Evolutionary conservation across 2,329 filamentous ascomycete genomes (phyloP), one percentile per base, ranked within the genome.

Genomic region (Sclerotinia sclerotiorum): DNA sequence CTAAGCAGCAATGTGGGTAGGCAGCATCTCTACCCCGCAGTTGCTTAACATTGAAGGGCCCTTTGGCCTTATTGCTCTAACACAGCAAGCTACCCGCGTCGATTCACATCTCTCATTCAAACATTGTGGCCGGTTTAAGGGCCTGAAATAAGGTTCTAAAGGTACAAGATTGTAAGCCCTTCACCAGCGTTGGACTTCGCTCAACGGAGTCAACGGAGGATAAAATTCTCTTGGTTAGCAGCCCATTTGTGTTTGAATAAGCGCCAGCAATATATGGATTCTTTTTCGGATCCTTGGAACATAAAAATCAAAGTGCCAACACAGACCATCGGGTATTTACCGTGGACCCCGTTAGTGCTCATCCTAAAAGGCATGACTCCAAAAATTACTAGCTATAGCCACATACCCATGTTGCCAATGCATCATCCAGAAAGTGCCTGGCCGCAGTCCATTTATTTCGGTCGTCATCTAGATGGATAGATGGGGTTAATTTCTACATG

Each of bases 191-290:
- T 42, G 19, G 19, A 15, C 5, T 35, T 56, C 29, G 5, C 29
- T 56, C 8, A 15, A 35, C 29, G n/a, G 5, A 35, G 19, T 56
- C 8, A 7, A 35, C 29, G 35, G 19, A 35, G 10, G 32, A 35
- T 55, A 56, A 29, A 56, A 56, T 35, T 32, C 35, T 29, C 29
- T 32, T 56, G 32, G 29, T 35, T 56, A 11, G 29, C 11, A 35
- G 29, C 54, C 54, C 10, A 56, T 56, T n/a, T 56, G 54, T 35
- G 35, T 56, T 56, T 29, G 54, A n/a, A 5, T 35, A 56, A 56
- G 54, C 54, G 54, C 54, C 54, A 35, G 54, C 29, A 35, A 35
- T 56, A n/a, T 56, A 21, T 5, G 54, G 54, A 56, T 35, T 56
- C 54, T 35, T 35, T 19, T 56, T 35, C 29, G 54, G 10, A 35